Base-by-base conservation (phyloP, 768 basidiomycete genomes). In the Austroboletus festivus region DNA sequence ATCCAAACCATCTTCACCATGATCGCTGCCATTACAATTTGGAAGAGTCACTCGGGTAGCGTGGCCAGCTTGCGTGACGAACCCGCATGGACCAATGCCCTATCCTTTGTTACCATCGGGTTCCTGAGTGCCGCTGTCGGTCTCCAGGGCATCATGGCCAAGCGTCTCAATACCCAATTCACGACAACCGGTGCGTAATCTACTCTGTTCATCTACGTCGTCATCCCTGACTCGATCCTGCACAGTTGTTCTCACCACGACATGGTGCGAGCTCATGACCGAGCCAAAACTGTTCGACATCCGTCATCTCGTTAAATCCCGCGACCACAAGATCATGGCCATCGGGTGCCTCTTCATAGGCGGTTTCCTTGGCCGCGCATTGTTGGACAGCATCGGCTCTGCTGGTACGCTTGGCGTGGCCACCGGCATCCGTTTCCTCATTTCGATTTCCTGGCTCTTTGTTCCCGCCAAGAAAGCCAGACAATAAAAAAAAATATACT, bases 241-340 rank as follows among this genome's bases (percentile, higher is more conserved):
- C 34, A 19, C 63, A 82, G 88, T 91, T 54, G 88, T 92, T 38
- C 73, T 93, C 10, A 93, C 91, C 15, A 89, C 87, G 16, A 79
- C 91, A 48, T 93, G 89, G 89, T 89, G 90, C 55, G 91, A 93
- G 58, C 79, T 93, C 41, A 77, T 88, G 76, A 83, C 83, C 42
- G 89, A 91, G 64, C 90, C 90, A 0, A 68, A 79, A 40, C 78
- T 94, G 19, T 86, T 93, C 74, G 59, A 73, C 21, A 47, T 79
- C 39, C 74, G 74, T 34, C 70, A 76, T 42, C 68, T 68, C 43
- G 75, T 86, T 52, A 63, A 62, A 9, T 73, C 82, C 1, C 82
- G 89, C 40, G 89, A 93, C 63, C 82, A 88, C 68, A 82, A 83
- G 61, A 60, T 82, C 38, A 71, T 87, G 57, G 89, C 82, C 3